Conservation (phyloP, 2,329 filamentous ascomycete genomes). For the Elsinoe necatrix region DNA sequence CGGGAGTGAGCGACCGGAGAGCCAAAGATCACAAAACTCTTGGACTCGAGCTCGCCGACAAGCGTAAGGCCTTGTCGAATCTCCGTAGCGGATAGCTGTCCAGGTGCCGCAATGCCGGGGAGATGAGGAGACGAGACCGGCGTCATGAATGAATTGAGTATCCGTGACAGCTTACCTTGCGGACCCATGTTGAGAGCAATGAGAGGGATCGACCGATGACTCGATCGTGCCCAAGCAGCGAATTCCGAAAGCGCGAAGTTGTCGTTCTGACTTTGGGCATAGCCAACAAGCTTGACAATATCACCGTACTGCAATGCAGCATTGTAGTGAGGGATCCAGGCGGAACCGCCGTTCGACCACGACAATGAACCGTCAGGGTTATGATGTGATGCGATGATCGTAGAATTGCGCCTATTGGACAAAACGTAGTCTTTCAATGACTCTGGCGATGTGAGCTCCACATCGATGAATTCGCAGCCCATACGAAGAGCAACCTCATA, state of each 20-base stretch:
- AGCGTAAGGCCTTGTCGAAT: slow-evolving; percentile 72
- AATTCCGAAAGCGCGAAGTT: slow-evolving; percentile 81
- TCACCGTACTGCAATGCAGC: slow-evolving; percentile 82
- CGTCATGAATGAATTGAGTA: slow-evolving; percentile 87
- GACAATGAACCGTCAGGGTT: slow-evolving; percentile 71
- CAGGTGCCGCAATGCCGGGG: slow-evolving; percentile 89
- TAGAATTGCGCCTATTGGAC: slow-evolving; percentile 57
- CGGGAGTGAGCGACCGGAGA: slow-evolving; percentile 73
- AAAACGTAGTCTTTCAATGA: slow-evolving; percentile 53
- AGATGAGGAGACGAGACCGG: slow-evolving; percentile 83
- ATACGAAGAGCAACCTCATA: slow-evolving; percentile 72
- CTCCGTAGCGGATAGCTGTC: slow-evolving; percentile 82
- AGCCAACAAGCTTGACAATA: slow-evolving; percentile 86
- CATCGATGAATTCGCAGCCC: slow-evolving; percentile 84
- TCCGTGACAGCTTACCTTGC: slow-evolving; percentile 76
- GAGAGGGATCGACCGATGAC: slow-evolving; percentile 65
- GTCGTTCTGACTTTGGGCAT: slow-evolving; percentile 67
- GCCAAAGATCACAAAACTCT: slow-evolving; percentile 80
- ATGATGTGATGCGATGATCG: slow-evolving; percentile 92
- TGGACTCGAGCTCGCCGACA: slow-evolving; percentile 67
- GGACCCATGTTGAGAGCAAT: slow-evolving; percentile 96
- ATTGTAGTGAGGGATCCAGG: slow-evolving; percentile 83
- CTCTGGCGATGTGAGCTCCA: slow-evolving; percentile 80
- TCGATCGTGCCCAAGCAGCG: slow-evolving; percentile 62
- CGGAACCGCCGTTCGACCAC: slow-evolving; percentile 65